These are phyloP conservation scores for Diaporthe vaccinii DNA, from an alignment of 2,329 filamentous ascomycete species.

Conservation along the genomic window DNA sequence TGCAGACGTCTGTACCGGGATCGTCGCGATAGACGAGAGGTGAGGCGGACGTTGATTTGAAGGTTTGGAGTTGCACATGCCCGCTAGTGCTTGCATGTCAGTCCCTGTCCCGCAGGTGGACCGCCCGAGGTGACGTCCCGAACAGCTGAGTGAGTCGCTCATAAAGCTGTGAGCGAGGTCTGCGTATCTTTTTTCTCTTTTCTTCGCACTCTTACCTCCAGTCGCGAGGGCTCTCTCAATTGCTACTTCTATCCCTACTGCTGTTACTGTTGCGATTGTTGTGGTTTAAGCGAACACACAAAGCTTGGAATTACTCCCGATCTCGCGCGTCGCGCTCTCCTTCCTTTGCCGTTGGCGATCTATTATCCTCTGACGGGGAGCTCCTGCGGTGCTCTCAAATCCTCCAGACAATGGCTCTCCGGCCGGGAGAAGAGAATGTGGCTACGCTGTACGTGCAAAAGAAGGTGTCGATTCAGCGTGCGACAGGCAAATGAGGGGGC, in stretches of 20 bases:
- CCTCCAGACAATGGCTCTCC: conserved; percentile 54
- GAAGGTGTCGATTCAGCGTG: too few relatives aligned
- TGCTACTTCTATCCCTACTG: too few relatives aligned
- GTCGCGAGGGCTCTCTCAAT: neutral
- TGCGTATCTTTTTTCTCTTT: neutral
- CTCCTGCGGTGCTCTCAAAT: neutral
- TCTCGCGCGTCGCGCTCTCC: conserved; percentile 5
- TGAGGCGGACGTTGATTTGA: conserved; percentile 34
- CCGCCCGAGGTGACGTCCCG: conserved; percentile 31
- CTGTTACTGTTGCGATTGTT: neutral
- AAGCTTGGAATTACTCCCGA: neutral
- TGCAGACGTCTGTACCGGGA: conserved; percentile 27
- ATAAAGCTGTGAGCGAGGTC: conserved; percentile 26
- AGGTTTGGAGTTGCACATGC: conserved; percentile 30
- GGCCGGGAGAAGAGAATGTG: conserved; percentile 62
- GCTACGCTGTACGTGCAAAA: conserved; percentile 58
- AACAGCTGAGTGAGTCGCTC: conserved; percentile 13
- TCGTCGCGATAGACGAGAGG: conserved; percentile 17
- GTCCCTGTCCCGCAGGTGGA: conserved; percentile 18
- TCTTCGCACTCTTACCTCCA: neutral
- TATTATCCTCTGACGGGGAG: neutral
- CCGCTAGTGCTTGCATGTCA: conserved; percentile 35
- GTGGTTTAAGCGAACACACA: conserved; percentile 1
- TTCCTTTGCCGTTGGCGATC: neutral
- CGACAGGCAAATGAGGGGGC: neutral